Conservation (phyloP, 257 asterid species). For the Henckelia pumila region DNA sequence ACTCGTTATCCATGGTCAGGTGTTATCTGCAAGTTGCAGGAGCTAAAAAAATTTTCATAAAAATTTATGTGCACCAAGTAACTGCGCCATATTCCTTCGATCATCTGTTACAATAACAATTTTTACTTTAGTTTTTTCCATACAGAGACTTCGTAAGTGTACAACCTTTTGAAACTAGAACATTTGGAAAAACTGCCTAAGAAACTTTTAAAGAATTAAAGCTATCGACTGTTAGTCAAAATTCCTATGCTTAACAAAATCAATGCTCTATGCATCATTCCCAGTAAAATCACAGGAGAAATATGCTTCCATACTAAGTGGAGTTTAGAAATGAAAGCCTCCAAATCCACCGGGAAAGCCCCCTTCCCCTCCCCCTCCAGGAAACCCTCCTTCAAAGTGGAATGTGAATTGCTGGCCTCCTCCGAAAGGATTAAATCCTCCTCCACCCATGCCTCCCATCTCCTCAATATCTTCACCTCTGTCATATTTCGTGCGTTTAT, state of each 20-base stretch:
- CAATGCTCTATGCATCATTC: conserved; percentile 16
- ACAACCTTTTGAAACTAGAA: conserved; percentile 20
- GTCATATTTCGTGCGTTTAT: conserved; percentile 78
- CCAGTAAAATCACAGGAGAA: conserved; percentile 15
- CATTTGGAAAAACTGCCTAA: conserved; percentile 16
- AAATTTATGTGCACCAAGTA: background rate
- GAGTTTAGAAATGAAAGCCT: conserved; percentile 60
- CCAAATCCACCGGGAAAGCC: conserved; percentile 65
- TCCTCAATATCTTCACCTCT: conserved; percentile 84
- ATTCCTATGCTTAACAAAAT: conserved; percentile 27
- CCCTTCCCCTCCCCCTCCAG: conserved; percentile 70
- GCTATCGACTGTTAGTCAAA: conserved; percentile 30
- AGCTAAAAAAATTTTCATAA: background rate
- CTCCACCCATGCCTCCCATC: conserved; percentile 78
- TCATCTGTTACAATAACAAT: background rate
- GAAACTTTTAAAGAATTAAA: conserved; percentile 13
- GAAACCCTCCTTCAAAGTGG: conserved; percentile 88
- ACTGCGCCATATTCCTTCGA: background rate
- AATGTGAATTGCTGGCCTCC: conserved; percentile 81
- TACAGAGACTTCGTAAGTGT: conserved; percentile 8
- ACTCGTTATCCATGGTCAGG: background rate
- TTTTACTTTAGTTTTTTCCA: background rate
- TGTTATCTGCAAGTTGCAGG: background rate
- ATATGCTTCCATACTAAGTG: background rate
- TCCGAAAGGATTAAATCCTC: conserved; percentile 76